phyloP scores from a whole-genome alignment of 148 eudicot species.

The Polygonum maritimum region DNA sequence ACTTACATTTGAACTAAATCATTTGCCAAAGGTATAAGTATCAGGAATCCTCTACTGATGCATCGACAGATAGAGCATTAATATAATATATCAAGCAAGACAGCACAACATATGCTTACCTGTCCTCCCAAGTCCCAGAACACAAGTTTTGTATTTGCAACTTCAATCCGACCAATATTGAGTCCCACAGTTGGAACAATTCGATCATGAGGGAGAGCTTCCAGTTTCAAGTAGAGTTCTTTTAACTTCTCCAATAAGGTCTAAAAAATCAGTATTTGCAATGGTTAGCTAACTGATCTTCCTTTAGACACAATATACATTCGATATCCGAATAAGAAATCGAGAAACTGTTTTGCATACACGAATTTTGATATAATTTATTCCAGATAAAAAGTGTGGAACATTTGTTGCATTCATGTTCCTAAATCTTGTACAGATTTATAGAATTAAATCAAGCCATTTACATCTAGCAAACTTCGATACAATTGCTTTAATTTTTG shows the following conservation, averaged over 20 bases:
- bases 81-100: not conserved
- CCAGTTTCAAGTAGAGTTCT: slow-evolving; percentile 73
- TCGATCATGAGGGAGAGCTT: slow-evolving; percentile 90
- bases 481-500: not conserved
- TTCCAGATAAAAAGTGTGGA: not conserved
- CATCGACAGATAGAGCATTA: not conserved
- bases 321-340: not conserved
- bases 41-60: not conserved
- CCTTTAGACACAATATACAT: not conserved
- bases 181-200: slow-evolving; percentile 99
- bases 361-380: not conserved
- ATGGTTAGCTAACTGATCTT: not conserved
- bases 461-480: not conserved
- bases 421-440: not conserved
- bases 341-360: not conserved
- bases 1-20: not conserved
- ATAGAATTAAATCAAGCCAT: not conserved
- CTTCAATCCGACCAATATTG: slow-evolving; percentile 95
- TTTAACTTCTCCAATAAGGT: slow-evolving; percentile 87
- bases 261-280: slow-evolving; percentile 25
- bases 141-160: slow-evolving; percentile 76
- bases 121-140: slow-evolving; percentile 99
- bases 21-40: not conserved
- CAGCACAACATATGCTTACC: slow-evolving; percentile 32
- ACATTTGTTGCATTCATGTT: not conserved